Conservation (phyloP, 768 basidiomycete species). For the Terana coerulea region DNA sequence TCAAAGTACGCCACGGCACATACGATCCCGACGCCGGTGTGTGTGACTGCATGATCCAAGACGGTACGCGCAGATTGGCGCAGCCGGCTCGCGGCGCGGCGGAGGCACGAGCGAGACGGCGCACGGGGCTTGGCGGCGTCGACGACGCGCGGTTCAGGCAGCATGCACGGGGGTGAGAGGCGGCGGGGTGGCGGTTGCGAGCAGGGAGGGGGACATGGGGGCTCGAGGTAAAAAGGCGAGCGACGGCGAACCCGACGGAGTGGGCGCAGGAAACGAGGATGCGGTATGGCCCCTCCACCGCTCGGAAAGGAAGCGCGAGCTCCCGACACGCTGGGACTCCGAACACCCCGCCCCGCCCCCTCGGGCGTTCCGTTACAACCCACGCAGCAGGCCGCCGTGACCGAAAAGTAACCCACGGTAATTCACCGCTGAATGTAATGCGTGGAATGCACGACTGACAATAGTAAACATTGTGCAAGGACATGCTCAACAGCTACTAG, state of each 20-base stretch:
- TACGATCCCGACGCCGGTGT: slow-evolving; percentile 81
- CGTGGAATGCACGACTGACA: too few species aligned
- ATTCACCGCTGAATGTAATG: too few species aligned
- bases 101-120: not conserved
- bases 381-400: too few species aligned
- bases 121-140: not conserved
- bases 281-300: too few species aligned
- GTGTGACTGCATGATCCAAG: slow-evolving; percentile 48
- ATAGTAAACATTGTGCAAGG: too few species aligned
- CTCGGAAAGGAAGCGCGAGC: too few species aligned
- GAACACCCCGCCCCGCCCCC: too few species aligned
- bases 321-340: too few species aligned
- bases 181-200: slow-evolving; percentile 11
- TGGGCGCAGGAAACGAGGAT: too few species aligned
- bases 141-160: not conserved
- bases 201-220: slow-evolving; percentile 9
- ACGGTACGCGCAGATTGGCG: slow-evolving; percentile 14
- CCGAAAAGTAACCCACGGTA: too few species aligned
- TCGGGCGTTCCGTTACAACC: too few species aligned
- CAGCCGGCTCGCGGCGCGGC: not conserved
- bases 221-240: slow-evolving; percentile 8
- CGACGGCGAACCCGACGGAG: slow-evolving; percentile 12
- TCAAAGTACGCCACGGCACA: slow-evolving; percentile 89
- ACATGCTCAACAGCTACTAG: too few species aligned
- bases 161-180: slow-evolving; percentile 1